Conservation (phyloP, 139 green algal species). For the Picochlorum sp. region DNA sequence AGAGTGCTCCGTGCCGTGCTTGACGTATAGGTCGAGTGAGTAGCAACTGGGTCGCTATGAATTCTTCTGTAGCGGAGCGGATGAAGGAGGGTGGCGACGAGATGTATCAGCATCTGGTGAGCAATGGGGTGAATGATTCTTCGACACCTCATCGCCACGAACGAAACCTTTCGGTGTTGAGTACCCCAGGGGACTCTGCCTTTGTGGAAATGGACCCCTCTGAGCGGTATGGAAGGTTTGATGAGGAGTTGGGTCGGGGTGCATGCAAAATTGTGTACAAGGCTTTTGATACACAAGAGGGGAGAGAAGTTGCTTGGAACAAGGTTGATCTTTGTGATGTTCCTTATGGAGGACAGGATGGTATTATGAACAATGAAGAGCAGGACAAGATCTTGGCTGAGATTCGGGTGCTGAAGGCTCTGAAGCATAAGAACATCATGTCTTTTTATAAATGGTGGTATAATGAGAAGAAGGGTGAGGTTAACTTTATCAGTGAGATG, state of each 20-base stretch:
- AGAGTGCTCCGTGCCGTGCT: no score
- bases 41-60: no score
- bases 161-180: neutral
- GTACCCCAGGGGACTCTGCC: constrained; percentile 9
- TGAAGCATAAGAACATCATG: constrained; percentile 99
- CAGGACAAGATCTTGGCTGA: constrained; percentile 76
- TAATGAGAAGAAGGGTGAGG: constrained; percentile 69
- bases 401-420: constrained; percentile 92
- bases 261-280: constrained; percentile 99
- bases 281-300: constrained; percentile 89
- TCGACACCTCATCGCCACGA: no score
- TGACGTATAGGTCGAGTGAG: no score
- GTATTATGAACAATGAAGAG: constrained; percentile 23
- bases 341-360: constrained; percentile 17
- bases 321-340: constrained; percentile 68
- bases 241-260: constrained; percentile 80
- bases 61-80: no score
- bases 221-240: constrained; percentile 52
- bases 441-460: constrained; percentile 95
- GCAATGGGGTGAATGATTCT: no score
- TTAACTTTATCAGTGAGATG: constrained; percentile 99
- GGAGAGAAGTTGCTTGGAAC: constrained; percentile 97
- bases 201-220: constrained; percentile 59
- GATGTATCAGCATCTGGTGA: no score
- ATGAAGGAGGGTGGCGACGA: no score